Percentiles rank a stretch among this genome's conserved stretches.
Evolutionary conservation across 345 rosid genomes (phyloP).

Genomic region (Bretschneidera sinensis): DNA sequence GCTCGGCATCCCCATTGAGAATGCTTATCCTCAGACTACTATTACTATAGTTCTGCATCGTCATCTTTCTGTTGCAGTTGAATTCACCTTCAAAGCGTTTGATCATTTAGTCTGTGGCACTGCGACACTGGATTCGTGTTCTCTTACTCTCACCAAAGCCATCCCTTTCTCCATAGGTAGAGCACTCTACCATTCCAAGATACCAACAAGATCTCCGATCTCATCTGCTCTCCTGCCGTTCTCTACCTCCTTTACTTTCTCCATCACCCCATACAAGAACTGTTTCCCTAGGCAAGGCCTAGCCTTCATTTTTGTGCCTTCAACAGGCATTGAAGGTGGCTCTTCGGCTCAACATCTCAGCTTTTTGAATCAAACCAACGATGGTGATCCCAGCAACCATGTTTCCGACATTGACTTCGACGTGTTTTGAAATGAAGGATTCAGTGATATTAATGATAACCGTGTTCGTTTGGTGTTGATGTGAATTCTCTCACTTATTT

Average conservation of each 20-base stretch:
- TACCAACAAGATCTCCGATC: conserved; percentile 13
- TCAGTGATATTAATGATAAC: conserved; percentile 27
- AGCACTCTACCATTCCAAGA: conserved; percentile 16
- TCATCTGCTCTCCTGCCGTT: conserved; percentile 19
- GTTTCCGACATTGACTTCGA: conserved; percentile 30
- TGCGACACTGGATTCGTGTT: conserved; percentile 19
- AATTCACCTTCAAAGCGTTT: conserved; percentile 20
- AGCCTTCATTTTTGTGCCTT: conserved; percentile 22
- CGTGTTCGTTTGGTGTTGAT: conserved; percentile 43
- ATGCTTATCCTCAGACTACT: conserved; percentile 18
- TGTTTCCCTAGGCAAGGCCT: conserved; percentile 23
- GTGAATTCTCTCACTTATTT: conserved; percentile 30
- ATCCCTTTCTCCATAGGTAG: conserved; percentile 24
- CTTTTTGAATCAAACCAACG: conserved; percentile 26
- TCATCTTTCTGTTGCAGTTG: conserved; percentile 13
- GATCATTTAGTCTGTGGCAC: conserved; percentile 15
- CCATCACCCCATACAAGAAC: conserved; percentile 22
- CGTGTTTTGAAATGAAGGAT: conserved; percentile 20
- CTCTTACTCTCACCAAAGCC: conserved; percentile 6
- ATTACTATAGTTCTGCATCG: conserved; percentile 7
- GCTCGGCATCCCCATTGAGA: no score
- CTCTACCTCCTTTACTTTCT: conserved; percentile 32
- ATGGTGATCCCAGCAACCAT: conserved; percentile 23
- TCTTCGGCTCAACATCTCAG: conserved; percentile 29
- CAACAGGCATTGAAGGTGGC: conserved; percentile 9